Evolutionary conservation across 2,329 filamentous ascomycete species (phyloP).

Genomic region (Coniochaeta prunicola): DNA sequence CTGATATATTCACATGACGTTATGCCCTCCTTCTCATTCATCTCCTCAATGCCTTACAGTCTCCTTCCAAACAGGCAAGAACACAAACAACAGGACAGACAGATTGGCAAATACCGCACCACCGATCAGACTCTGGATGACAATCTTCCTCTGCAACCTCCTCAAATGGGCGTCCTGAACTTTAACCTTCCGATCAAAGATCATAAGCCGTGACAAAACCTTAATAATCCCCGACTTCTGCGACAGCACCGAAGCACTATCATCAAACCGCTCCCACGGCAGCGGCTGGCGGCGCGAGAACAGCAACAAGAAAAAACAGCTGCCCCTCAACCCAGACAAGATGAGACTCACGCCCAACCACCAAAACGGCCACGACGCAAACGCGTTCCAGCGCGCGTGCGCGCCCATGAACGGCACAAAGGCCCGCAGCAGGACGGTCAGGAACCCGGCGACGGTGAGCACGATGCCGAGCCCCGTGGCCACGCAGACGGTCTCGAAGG

Average conservation of each 20-base stretch:
- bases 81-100: slow-evolving; percentile 31
- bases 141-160: slow-evolving; percentile 35
- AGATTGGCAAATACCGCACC: slow-evolving; percentile 28
- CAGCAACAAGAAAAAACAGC: slow-evolving; percentile 39
- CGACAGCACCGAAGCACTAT: slow-evolving; percentile 16
- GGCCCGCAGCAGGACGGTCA: slow-evolving; percentile 31
- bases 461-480: slow-evolving; percentile 34
- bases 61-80: slow-evolving; percentile 35
- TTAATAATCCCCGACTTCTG: slow-evolving; percentile 19
- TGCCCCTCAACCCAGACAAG: slow-evolving; percentile 35
- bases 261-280: slow-evolving; percentile 40
- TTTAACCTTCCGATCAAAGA: slow-evolving; percentile 37
- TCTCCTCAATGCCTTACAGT: slow-evolving; percentile 11
- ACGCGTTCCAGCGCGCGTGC: slow-evolving; percentile 32
- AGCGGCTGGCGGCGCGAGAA: slow-evolving; percentile 36
- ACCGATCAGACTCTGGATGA: slow-evolving; percentile 30
- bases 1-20: not conserved
- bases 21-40: too few relatives aligned
- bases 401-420: slow-evolving; percentile 28
- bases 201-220: slow-evolving; percentile 31
- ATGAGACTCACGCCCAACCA: slow-evolving; percentile 34
- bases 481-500: slow-evolving; percentile 39
- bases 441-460: slow-evolving; percentile 30
- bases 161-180: slow-evolving; percentile 36
- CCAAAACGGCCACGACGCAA: slow-evolving; percentile 38